Conservation (phyloP, 2,329 filamentous ascomycete genomes). For the Xylariaceae sp. region DNA sequence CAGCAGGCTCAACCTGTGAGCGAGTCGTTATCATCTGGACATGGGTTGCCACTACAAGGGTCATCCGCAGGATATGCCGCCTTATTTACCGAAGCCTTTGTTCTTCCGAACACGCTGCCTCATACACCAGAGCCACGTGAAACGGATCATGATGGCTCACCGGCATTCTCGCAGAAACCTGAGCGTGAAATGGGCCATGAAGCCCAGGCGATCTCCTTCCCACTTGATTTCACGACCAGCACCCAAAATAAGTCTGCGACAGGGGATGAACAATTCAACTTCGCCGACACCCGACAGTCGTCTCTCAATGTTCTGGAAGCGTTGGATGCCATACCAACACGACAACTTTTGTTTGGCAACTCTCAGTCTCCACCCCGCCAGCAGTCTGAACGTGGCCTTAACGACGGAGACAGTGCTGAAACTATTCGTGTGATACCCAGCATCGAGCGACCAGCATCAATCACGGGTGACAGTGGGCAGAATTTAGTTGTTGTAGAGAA, state of each 20-base stretch:
- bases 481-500: conserved; percentile 20
- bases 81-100: background rate
- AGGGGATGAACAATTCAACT: conserved; percentile 28
- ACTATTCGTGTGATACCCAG: conserved; percentile 4
- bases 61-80: background rate
- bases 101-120: background rate
- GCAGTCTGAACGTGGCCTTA: conserved; percentile 4
- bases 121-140: background rate
- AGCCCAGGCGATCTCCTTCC: conserved; percentile 14
- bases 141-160: background rate
- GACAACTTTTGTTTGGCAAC: conserved; percentile 28
- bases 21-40: background rate
- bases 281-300: conserved; percentile 6
- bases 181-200: background rate
- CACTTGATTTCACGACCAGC: conserved; percentile 38
- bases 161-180: background rate
- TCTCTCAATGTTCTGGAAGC: conserved; percentile 28
- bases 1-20: conserved; percentile 17
- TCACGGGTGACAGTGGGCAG: conserved; percentile 13
- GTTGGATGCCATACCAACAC: conserved; percentile 35
- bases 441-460: conserved; percentile 8
- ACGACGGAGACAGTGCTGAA: conserved; percentile 8
- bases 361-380: conserved; percentile 11
- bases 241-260: conserved; percentile 43
- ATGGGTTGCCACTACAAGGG: background rate